Base-by-base conservation (phyloP, 768 basidiomycete genomes). In the Suillus alpinus region DNA sequence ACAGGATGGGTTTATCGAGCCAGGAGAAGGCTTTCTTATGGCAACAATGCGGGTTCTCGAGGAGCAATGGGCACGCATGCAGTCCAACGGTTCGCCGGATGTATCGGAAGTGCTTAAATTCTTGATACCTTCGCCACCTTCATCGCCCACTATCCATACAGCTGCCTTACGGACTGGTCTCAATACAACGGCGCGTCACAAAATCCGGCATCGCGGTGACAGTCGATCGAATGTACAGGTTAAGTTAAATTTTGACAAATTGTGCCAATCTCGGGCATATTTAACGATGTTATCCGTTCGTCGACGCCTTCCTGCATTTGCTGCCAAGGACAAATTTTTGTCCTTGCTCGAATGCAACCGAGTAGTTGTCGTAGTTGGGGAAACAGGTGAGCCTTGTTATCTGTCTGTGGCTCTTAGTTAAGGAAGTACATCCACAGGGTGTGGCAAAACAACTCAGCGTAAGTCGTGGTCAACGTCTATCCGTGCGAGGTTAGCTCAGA, bases 401-500 rank as follows among this genome's bases (percentile, higher is more conserved):
- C 40, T 55, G 13, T 43, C 6, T 46, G 13, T 29, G 31, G 2
- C 23, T 39, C 3, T 57, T 34, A 32, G 56, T 71, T 20, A 68
- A 36, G 29, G 26, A 20, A 36, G 50, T 32, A 20, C 46, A 56
- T 32, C 37, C 41, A 62, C 68, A 83, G 91, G 95, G 53, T 93
- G 89, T 56, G 95, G 95, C 31, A 98, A 98, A 74, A 95, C 93
- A 2, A 95, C 93, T 0, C 93, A 95, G 68, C 68, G 91, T 92
- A 66, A 61, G 81, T 63, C 23, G 55, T 36, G 4, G 34, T 31
- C 40, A 39, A 50, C 56, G 23, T 43, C 29, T 39, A 37, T 37
- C 61, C 36, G 41, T 51, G 46, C 49, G 34, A 59, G 9, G 52
- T 56, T 57, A 12, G 55, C 57, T 23, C 0, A 53, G 46, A 56